These are phyloP conservation scores for Penicillium sp. DNA, from an alignment of 2,329 filamentous ascomycete species.

Conservation along the genomic window DNA sequence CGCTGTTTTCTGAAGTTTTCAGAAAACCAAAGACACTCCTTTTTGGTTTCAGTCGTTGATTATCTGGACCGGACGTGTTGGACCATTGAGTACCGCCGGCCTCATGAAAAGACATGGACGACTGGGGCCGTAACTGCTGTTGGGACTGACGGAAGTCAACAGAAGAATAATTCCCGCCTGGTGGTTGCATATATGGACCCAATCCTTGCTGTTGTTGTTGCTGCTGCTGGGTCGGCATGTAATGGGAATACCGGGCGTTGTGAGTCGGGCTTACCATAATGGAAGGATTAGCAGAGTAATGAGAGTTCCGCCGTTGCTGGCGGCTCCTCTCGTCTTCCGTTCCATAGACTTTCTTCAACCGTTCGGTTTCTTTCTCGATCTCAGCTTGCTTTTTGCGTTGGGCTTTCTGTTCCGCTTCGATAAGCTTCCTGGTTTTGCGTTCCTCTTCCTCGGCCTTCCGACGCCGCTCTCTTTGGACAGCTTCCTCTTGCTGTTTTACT, in stretches of 20 bases:
- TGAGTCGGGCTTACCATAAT: constrained; percentile 10
- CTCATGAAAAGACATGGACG: constrained; percentile 1
- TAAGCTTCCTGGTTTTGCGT: constrained; percentile 48
- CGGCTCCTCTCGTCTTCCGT: constrained; percentile 35
- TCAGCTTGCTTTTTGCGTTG: constrained; percentile 50
- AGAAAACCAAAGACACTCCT: constrained; percentile 45
- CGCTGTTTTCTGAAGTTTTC: constrained; percentile 26
- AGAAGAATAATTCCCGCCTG: constrained; percentile 3
- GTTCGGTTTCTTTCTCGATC: constrained; percentile 73
- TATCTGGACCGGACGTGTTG: constrained; percentile 14
- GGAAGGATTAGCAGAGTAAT: constrained; percentile 2
- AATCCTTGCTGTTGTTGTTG: constrained; percentile 12
- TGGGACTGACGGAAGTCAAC: constrained; percentile 12
- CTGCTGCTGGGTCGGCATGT: constrained; percentile 21
- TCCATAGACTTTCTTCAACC: constrained; percentile 60
- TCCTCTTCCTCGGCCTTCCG: constrained; percentile 50
- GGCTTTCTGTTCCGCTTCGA: constrained; percentile 53
- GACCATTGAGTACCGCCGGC: not conserved
- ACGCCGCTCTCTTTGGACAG: constrained; percentile 39
- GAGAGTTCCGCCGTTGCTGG: constrained; percentile 12
- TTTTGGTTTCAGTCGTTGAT: constrained; percentile 31
- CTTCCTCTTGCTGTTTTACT: constrained; percentile 40
- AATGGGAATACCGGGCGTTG: constrained; percentile 10
- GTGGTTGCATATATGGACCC: constrained; percentile 7
- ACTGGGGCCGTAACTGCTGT: constrained; percentile 19